phyloP scores from a whole-genome alignment of 306 rosid species.

The Vicia sativa region DNA sequence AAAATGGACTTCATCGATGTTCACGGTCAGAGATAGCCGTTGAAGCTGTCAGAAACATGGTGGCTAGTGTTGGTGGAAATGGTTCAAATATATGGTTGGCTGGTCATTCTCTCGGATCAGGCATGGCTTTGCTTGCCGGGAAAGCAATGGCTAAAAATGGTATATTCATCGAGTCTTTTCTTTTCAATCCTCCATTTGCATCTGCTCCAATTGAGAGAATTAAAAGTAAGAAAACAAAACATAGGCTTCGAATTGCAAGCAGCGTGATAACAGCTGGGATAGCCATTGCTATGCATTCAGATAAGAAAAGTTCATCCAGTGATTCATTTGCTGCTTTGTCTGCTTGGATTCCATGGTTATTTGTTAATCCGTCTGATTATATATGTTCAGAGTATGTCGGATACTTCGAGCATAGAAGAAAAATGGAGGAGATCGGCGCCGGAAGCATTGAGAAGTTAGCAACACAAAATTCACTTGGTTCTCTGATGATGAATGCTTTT shows the following conservation, averaged over 20 bases:
- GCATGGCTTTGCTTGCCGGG: constrained; percentile 84
- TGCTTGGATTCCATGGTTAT: constrained; percentile 74
- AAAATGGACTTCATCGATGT: constrained; percentile 70
- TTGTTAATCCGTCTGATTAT: constrained; percentile 78
- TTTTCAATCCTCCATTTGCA: constrained; percentile 82
- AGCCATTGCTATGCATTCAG: constrained; percentile 65
- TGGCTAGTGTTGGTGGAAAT: constrained; percentile 64
- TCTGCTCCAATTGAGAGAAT: constrained; percentile 93
- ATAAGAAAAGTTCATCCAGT: constrained; percentile 42
- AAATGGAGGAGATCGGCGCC: constrained; percentile 84
- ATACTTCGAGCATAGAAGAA: constrained; percentile 82
- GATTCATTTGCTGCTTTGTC: constrained; percentile 67
- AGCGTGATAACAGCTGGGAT: constrained; percentile 85
- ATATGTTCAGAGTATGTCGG: constrained; percentile 81
- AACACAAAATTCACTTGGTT: constrained; percentile 71
- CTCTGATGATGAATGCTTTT: constrained; percentile 61
- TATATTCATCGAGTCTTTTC: constrained; percentile 63
- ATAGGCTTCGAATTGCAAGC: constrained; percentile 69
- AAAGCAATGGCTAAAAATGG: constrained; percentile 79
- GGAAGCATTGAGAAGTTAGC: constrained; percentile 82
- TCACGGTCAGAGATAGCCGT: constrained; percentile 81
- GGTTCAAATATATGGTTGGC: constrained; percentile 81
- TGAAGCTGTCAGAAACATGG: constrained; percentile 71
- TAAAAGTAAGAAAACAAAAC: constrained; percentile 59
- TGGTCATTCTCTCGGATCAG: constrained; percentile 94